Evolutionary conservation across 352 stramenopile genomes (phyloP).

Genomic region (Pythium guiyangense): DNA sequence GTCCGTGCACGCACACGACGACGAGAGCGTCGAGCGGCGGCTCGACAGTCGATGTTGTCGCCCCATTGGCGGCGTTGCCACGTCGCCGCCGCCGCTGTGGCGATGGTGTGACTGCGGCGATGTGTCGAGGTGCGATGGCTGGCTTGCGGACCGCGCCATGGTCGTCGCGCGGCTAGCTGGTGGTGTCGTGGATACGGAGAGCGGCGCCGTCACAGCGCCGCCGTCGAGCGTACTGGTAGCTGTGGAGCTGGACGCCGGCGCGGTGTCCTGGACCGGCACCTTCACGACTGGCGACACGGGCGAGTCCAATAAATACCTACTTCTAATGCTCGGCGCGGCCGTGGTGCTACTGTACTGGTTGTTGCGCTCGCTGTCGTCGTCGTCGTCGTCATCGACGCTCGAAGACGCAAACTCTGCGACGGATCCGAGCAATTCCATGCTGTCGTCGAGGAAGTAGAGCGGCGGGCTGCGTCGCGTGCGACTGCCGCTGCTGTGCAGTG

Average conservation of each 20-base stretch:
- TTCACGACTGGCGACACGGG: not conserved
- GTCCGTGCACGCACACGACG: constrained; percentile 31
- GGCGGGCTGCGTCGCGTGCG: constrained; percentile 10
- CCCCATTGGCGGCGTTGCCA: not conserved
- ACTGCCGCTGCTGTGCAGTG: constrained; percentile 9
- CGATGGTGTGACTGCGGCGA: constrained; percentile 8
- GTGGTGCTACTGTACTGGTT: constrained; percentile 3
- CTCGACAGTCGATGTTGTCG: constrained; percentile 21
- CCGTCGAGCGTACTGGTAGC: constrained; percentile 1
- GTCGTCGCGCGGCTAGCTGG: constrained; percentile 7
- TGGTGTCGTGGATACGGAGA: constrained; percentile 6
- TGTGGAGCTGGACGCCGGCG: too few relatives aligned
- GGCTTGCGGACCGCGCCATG: too few relatives aligned
- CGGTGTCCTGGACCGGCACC: too few relatives aligned
- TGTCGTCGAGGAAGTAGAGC: constrained; percentile 12
- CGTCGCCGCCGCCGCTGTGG: too few relatives aligned
- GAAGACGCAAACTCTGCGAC: constrained; percentile 6
- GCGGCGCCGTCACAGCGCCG: too few relatives aligned
- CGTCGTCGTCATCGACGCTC: constrained; percentile 5
- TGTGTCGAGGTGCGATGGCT: not conserved
- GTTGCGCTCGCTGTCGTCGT: constrained; percentile 7
- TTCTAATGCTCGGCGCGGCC: constrained; percentile 12
- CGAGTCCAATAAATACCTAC: constrained; percentile 20
- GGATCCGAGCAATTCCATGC: constrained; percentile 15
- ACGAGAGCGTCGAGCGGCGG: constrained; percentile 38